phyloP scores from a whole-genome alignment of 108 stramenopile species.

The Cyclotella kingstonii region DNA sequence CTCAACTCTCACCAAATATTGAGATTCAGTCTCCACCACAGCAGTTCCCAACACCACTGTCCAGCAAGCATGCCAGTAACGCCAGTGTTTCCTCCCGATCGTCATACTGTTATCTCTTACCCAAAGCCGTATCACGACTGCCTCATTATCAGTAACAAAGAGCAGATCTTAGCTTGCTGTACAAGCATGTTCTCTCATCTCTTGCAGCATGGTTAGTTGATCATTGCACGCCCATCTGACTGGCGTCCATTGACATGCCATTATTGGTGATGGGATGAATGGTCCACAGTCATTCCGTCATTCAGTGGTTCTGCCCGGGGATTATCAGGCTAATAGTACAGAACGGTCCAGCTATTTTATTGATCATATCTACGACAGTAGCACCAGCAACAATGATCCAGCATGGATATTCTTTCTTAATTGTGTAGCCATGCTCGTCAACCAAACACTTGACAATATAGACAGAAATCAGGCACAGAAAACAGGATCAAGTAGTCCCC shows the following conservation, averaged over 20 bases:
- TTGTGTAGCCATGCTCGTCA: conserved; percentile 85
- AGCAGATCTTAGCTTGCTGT: conserved; percentile 67
- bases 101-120: conserved; percentile 51
- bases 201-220: conserved; percentile 77
- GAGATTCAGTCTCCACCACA: too few relatives aligned
- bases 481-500: conserved; percentile 80
- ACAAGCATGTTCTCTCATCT: conserved; percentile 84
- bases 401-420: conserved; percentile 82
- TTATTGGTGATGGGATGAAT: conserved; percentile 76
- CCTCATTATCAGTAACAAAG: conserved; percentile 72
- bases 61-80: too few relatives aligned
- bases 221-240: conserved; percentile 57
- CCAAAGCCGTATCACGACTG: conserved; percentile 46
- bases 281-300: conserved; percentile 60
- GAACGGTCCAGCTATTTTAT: too few relatives aligned
- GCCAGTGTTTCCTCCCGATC: too few relatives aligned
- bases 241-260: conserved; percentile 93
- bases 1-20: too few relatives aligned
- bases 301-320: too few relatives aligned
- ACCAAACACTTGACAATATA: conserved; percentile 97
- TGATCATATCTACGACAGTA: conserved; percentile 53
- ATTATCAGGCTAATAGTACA: too few relatives aligned
- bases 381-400: conserved; percentile 47
- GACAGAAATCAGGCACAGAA: conserved; percentile 97
- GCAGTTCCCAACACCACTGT: too few relatives aligned